Percentiles rank a stretch among this genome's conserved stretches.
Evolutionary conservation across 1,284 basidiomycete species (phyloP).

Genomic region (Cystobasidiaceae sp.): DNA sequence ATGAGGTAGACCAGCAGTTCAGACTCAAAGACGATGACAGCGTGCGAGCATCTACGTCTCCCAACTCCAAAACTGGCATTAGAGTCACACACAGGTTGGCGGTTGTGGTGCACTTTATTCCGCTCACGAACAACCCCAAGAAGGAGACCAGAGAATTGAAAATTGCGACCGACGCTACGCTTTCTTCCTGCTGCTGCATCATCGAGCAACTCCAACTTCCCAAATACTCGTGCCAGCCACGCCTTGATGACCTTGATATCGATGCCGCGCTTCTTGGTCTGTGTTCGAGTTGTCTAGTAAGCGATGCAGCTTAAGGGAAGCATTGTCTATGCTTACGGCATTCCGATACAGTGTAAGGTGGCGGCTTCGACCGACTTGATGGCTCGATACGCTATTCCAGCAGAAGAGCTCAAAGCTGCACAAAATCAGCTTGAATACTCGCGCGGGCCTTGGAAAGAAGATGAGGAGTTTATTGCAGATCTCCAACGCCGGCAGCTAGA

Average conservation of each 20-base stretch:
- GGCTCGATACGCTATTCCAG: constrained; percentile 2
- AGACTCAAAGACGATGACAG: constrained; percentile 16
- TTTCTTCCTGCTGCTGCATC: constrained; percentile 28
- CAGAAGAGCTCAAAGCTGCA: constrained; percentile 5
- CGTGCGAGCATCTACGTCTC: constrained; percentile 12
- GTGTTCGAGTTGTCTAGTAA: constrained; percentile 18
- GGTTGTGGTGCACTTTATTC: constrained; percentile 7
- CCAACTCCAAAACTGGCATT: constrained; percentile 12
- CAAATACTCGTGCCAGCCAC: constrained; percentile 3
- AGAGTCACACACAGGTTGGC: constrained; percentile 19
- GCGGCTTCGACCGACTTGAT: background rate
- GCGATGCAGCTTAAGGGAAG: background rate
- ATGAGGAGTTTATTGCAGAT: constrained; percentile 7
- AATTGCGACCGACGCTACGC: constrained; percentile 16
- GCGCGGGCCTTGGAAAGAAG: background rate
- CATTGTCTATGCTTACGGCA: background rate
- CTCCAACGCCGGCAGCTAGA: no score
- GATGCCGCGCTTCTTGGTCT: constrained; percentile 5
- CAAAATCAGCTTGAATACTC: background rate
- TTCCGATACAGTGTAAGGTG: background rate
- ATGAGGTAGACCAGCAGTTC: constrained; percentile 15
- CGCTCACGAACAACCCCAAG: constrained; percentile 13
- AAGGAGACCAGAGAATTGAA: constrained; percentile 21
- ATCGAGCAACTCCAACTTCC: constrained; percentile 17
- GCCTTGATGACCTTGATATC: constrained; percentile 1